phyloP scores from a whole-genome alignment of 2,329 filamentous ascomycete genomes.

The Phaeosphaeriaceae sp. region DNA sequence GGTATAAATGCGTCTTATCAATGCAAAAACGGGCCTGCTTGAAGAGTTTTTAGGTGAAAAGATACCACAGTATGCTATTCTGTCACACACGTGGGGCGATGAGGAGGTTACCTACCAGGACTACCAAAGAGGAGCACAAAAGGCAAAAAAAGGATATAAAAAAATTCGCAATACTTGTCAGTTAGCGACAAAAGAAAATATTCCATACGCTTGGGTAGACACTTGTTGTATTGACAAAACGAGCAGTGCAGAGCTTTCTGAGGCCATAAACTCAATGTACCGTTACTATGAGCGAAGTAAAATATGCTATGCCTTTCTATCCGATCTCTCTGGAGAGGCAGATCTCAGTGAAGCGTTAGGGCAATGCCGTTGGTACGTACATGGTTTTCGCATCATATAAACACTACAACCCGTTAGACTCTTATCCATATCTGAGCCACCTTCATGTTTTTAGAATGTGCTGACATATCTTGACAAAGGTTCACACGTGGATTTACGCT shows the following conservation, averaged over 20 bases:
- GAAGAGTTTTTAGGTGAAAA: constrained; percentile 6
- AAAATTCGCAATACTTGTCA: constrained; percentile 9
- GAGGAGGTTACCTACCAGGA: constrained; percentile 9
- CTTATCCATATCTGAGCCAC: neutral
- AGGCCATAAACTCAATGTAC: constrained; percentile 6
- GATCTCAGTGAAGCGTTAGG: neutral
- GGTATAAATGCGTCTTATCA: constrained; percentile 12
- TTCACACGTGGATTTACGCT: constrained; percentile 7
- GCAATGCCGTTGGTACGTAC: neutral
- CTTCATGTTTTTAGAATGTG: too few species aligned
- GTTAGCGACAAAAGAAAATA: neutral
- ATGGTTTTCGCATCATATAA: neutral
- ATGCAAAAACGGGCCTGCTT: constrained; percentile 1
- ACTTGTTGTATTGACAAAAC: constrained; percentile 10
- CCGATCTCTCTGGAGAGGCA: neutral
- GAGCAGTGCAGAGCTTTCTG: neutral
- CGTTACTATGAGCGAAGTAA: neutral
- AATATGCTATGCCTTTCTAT: constrained; percentile 3
- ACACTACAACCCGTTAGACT: neutral
- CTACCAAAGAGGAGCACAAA: neutral
- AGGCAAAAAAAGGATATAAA: constrained; percentile 2
- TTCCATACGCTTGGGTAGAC: constrained; percentile 11
- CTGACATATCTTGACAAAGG: neutral
- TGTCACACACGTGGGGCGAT: constrained; percentile 14
- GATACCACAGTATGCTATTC: constrained; percentile 12